A percentile compares a stretch with the other conserved stretches of the same genome.
Conservation (phyloP, 768 basidiomycete genomes). For the Artomyces pyxidatus region DNA sequence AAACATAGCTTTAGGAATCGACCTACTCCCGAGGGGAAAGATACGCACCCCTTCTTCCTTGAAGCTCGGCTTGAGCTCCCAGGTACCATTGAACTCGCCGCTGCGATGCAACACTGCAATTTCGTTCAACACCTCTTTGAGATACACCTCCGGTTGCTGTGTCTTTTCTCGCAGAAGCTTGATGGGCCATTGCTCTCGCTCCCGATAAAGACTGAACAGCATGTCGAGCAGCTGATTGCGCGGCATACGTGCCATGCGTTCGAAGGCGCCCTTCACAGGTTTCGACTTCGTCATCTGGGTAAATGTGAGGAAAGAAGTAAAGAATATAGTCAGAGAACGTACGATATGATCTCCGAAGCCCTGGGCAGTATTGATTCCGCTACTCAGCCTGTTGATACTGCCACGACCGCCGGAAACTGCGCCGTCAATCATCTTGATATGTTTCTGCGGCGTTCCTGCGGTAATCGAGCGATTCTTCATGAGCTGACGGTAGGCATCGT, state of each 20-base stretch:
- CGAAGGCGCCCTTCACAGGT: conserved; percentile 61
- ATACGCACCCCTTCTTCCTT: conserved; percentile 51
- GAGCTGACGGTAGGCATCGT: conserved; percentile 58
- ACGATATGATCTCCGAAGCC: conserved; percentile 64
- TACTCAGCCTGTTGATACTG: conserved; percentile 70
- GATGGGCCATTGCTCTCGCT: conserved; percentile 77
- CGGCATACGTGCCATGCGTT: conserved; percentile 89
- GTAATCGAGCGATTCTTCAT: conserved; percentile 59
- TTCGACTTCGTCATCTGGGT: conserved; percentile 60
- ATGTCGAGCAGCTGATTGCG: conserved; percentile 81
- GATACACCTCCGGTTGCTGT: conserved; percentile 80
- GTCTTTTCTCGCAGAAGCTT: conserved; percentile 69
- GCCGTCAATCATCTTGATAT: conserved; percentile 70
- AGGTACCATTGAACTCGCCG: conserved; percentile 74
- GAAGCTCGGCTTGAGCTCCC: conserved; percentile 71
- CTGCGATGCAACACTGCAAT: conserved; percentile 71
- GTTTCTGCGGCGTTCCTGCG: conserved; percentile 58
- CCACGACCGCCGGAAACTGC: conserved; percentile 63
- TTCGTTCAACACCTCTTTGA: conserved; percentile 75
- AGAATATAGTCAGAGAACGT: conserved; percentile 21
- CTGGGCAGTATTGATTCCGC: conserved; percentile 56
- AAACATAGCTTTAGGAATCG: conserved; percentile 1
- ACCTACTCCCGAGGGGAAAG: background rate
- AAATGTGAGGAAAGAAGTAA: conserved; percentile 12
- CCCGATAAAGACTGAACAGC: conserved; percentile 70